Base-by-base conservation (phyloP, 2,329 filamentous ascomycete genomes). In the Fusarium kyushuense region DNA sequence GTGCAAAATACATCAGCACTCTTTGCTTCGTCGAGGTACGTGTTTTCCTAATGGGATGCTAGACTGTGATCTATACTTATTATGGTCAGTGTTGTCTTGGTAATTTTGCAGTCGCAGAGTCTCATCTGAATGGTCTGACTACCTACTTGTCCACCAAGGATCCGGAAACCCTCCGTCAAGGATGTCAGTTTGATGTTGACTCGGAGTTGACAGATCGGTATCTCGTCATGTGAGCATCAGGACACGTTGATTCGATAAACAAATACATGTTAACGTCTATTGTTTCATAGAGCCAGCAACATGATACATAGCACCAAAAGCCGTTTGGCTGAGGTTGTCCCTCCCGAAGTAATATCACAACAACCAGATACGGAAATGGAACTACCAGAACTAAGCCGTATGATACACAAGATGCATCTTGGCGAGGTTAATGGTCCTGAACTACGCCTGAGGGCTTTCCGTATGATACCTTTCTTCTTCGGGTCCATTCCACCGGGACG, bases 1-100 rank as follows among this genome's bases (percentile, higher is more conserved):
- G 47, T 8, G 47, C 47, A 2, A 51, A 51, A 10, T 51, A 51
- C 4, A 51, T 51, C 13, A 51, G 47, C 5, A 51, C 47, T 8
- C 13, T 29, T 1, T 51, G 23, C 12, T 17, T 51, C 2, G 47
- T 51, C 5, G 47, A 51, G 47, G 47, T 38, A 49, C 6, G 5
- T 17, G 6, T 12, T 10, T 4, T 32, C 11, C 5, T 12, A 8
- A 2, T 13, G 1, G 0, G 10, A 7, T 11, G 17, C 7, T 14
- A 14, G 2, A 4, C 6, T 43, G 11, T 1, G 14, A 5, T 8
- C 2, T 13, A 13, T 7, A 5, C 21, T 23, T 11, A 25, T 14
- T 6, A 29, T 29, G 0, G 6, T 5, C 25, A 49, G 47, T 51
- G 47, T n/a, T 51, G 47, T n/a, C 47, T 51, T 16, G 47, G 47